A percentile compares a stretch with the other conserved stretches of the same genome.
phyloP scores from a whole-genome alignment of 2,329 filamentous ascomycete genomes.

The Colletotrichum paranaense region DNA sequence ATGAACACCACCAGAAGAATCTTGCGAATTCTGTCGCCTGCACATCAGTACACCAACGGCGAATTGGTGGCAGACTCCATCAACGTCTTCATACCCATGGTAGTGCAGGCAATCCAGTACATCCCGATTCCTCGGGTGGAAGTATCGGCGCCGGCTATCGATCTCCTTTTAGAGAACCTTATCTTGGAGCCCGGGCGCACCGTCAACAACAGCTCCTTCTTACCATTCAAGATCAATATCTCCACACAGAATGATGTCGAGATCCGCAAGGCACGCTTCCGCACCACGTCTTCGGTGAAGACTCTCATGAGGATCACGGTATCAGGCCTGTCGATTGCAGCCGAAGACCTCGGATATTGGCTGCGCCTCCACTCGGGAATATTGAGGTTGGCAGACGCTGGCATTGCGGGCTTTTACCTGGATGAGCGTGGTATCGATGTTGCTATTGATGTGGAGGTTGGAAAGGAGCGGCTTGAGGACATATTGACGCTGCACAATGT shows the following conservation, averaged over 20 bases:
- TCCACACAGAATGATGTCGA: constrained; percentile 90
- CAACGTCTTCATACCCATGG: constrained; percentile 82
- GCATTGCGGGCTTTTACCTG: constrained; percentile 86
- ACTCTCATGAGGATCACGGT: constrained; percentile 83
- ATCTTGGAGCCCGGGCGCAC: constrained; percentile 89
- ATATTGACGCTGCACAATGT: constrained; percentile 83
- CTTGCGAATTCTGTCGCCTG: constrained; percentile 75
- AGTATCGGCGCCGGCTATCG: constrained; percentile 83
- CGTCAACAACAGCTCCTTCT: constrained; percentile 87
- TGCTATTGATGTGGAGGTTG: constrained; percentile 85
- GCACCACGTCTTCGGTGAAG: constrained; percentile 73
- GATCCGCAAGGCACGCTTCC: constrained; percentile 80
- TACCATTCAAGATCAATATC: constrained; percentile 84
- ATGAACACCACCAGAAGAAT: constrained; percentile 75
- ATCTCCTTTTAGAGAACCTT: constrained; percentile 89
- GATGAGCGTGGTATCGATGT: constrained; percentile 91
- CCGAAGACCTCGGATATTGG: constrained; percentile 92
- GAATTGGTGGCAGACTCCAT: constrained; percentile 81
- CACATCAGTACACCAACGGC: constrained; percentile 71
- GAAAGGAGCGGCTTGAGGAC: constrained; percentile 80
- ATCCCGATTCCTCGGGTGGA: constrained; percentile 93
- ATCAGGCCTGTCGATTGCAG: constrained; percentile 84
- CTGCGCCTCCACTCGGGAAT: constrained; percentile 82
- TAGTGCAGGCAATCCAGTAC: constrained; percentile 84
- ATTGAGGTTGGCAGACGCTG: constrained; percentile 81